Conservation (phyloP, 371 early-diverging fungal genomes). For the Paramicrosporidium saccamoebae region DNA sequence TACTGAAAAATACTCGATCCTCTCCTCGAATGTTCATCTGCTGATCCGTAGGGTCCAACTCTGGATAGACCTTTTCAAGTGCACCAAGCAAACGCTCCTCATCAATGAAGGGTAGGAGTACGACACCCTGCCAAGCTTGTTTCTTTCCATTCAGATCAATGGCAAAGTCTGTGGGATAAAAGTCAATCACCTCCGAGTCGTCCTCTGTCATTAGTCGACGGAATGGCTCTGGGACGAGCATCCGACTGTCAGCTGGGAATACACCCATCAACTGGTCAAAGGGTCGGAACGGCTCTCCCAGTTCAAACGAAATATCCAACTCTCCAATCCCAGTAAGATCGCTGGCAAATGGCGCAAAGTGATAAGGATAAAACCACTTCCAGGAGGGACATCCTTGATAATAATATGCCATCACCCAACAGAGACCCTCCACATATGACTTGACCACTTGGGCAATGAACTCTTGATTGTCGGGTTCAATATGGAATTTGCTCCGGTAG, state of each 20-base stretch:
- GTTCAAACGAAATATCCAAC: constrained; percentile 33
- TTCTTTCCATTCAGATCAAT: constrained; percentile 93
- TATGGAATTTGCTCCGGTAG: constrained; percentile 44
- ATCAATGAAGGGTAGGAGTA: constrained; percentile 70
- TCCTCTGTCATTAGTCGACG: constrained; percentile 43
- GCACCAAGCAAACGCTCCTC: constrained; percentile 36
- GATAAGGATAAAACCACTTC: constrained; percentile 95
- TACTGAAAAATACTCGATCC: constrained; percentile 17
- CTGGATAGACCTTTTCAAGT: constrained; percentile 22
- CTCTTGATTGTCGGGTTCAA: constrained; percentile 20
- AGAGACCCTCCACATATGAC: constrained; percentile 80
- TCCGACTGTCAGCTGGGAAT: constrained; percentile 39
- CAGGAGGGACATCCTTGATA: constrained; percentile 78
- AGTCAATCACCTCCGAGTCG: constrained; percentile 54
- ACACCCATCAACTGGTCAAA: constrained; percentile 96
- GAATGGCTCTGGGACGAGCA: constrained; percentile 26
- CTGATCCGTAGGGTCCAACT: constrained; percentile 27
- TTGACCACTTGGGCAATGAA: constrained; percentile 19
- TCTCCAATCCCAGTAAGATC: constrained; percentile 54
- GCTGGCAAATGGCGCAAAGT: constrained; percentile 57
- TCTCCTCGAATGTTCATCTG: constrained; percentile 30
- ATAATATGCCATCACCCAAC: constrained; percentile 94
- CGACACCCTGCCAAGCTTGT: constrained; percentile 89
- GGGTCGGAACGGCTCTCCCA: constrained; percentile 57
- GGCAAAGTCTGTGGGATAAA: constrained; percentile 71